A percentile compares a stretch with the other conserved stretches of the same genome.
Evolutionary conservation across 2,329 filamentous ascomycete species (phyloP).

Genomic region (Calonectria pseudoreteaudii): DNA sequence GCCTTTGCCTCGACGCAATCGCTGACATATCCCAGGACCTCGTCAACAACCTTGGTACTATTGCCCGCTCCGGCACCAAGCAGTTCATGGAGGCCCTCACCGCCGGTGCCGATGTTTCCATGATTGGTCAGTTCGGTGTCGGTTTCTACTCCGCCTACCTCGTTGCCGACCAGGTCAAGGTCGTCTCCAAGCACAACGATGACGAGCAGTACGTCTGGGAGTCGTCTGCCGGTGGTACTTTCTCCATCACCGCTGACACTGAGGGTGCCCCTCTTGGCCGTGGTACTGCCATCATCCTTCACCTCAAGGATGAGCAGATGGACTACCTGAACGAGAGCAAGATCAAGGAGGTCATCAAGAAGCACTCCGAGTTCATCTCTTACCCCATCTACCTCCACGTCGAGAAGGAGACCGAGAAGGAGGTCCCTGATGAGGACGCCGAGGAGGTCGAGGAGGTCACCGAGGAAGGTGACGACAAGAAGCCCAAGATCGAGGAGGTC

Average conservation of each 20-base stretch:
- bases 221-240: conserved; percentile 96
- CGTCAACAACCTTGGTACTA: conserved; percentile 99
- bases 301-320: conserved; percentile 99
- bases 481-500: conserved; percentile 94
- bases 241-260: conserved; percentile 91
- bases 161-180: conserved; percentile 94
- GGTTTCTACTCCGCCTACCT: conserved; percentile 99
- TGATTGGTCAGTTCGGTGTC: conserved; percentile 99
- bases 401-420: conserved; percentile 98
- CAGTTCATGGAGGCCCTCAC: conserved; percentile 99
- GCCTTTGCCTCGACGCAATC: neutral
- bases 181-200: conserved; percentile 99
- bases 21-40: conserved; percentile 73
- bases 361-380: conserved; percentile 99
- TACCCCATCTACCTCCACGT: conserved; percentile 99
- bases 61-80: conserved; percentile 99
- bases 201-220: conserved; percentile 99
- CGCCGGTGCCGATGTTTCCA: conserved; percentile 98
- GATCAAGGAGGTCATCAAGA: conserved; percentile 99
- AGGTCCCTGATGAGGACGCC: conserved; percentile 96
- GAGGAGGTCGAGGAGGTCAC: conserved; percentile 74
- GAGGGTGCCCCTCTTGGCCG: conserved; percentile 92
- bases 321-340: conserved; percentile 99
- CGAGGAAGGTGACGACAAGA: conserved; percentile 85
- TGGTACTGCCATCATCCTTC: conserved; percentile 97